These are phyloP conservation scores for Serendipita vermifera DNA, from an alignment of 768 basidiomycete genomes.

Conservation along the genomic window DNA sequence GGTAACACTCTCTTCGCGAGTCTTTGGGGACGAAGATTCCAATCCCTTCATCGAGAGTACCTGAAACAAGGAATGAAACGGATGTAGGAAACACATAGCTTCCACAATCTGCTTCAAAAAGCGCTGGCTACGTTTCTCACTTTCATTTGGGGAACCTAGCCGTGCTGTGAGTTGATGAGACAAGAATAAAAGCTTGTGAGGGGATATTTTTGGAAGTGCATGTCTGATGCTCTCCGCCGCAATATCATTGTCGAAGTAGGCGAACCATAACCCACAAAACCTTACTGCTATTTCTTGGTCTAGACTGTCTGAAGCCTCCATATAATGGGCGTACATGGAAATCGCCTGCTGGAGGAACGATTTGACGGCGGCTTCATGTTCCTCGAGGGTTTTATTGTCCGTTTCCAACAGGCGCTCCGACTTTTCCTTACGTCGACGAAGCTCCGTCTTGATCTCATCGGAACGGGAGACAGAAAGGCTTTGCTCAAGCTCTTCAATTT, in stretches of 20 bases:
- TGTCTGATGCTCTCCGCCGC: constrained; percentile 33
- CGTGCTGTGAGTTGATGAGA: constrained; percentile 92
- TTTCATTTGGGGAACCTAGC: constrained; percentile 23
- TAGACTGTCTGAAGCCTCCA: constrained; percentile 53
- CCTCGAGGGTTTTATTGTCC: constrained; percentile 36
- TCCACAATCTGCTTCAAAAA: constrained; percentile 11
- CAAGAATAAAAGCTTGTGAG: constrained; percentile 80
- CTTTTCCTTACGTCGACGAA: constrained; percentile 29
- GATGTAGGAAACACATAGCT: constrained; percentile 67
- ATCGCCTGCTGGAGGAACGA: constrained; percentile 63
- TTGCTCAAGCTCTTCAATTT: constrained; percentile 48
- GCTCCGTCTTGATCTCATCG: constrained; percentile 17
- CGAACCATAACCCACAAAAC: constrained; percentile 84
- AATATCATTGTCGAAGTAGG: constrained; percentile 41
- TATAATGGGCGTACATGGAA: constrained; percentile 71
- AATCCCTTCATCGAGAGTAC: not conserved
- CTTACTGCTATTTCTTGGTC: constrained; percentile 71
- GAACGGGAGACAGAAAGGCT: constrained; percentile 18
- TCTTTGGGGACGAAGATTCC: not conserved
- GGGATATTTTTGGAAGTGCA: constrained; percentile 52
- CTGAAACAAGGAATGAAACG: constrained; percentile 41
- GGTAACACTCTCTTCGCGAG: not conserved
- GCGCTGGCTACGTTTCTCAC: not conserved
- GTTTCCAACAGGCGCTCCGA: constrained; percentile 40
- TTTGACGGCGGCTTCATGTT: constrained; percentile 34